These are phyloP conservation scores for Cladosporium cucumerinum DNA, from an alignment of 2,329 filamentous ascomycete species.

Conservation along the genomic window DNA sequence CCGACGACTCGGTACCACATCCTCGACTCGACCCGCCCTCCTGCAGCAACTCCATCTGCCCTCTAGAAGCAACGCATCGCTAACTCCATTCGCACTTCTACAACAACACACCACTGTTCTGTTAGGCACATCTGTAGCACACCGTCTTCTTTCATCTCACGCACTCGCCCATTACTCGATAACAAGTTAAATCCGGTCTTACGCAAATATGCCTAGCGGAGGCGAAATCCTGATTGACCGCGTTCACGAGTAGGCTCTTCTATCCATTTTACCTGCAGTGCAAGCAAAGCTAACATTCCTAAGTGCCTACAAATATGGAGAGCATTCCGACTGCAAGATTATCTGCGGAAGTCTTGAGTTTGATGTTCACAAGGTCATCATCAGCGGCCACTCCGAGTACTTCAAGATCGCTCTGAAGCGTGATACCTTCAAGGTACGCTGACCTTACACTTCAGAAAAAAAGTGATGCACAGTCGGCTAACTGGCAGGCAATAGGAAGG, in stretches of 20 bases:
- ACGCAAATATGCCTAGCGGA: background rate
- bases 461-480: background rate
- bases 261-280: background rate
- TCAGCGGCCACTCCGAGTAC: conserved; percentile 42
- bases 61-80: background rate
- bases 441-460: background rate
- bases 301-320: background rate
- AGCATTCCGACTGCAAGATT: conserved; percentile 43
- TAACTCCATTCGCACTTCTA: background rate
- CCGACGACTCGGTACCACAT: no score
- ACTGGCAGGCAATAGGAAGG: background rate
- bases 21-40: background rate
- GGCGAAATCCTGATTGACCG: background rate
- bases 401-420: conserved; percentile 21
- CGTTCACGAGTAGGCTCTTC: background rate
- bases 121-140: no score
- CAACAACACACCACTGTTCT: background rate
- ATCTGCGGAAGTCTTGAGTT: conserved; percentile 39
- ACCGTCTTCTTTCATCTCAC: background rate
- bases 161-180: background rate
- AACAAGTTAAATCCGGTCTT: background rate
- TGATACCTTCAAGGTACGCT: background rate
- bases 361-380: conserved; percentile 40
- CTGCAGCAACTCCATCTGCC: background rate
- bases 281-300: background rate